Evolutionary conservation across 139 green algal genomes (phyloP).

Genomic region (Chlamydomonas sp.): DNA sequence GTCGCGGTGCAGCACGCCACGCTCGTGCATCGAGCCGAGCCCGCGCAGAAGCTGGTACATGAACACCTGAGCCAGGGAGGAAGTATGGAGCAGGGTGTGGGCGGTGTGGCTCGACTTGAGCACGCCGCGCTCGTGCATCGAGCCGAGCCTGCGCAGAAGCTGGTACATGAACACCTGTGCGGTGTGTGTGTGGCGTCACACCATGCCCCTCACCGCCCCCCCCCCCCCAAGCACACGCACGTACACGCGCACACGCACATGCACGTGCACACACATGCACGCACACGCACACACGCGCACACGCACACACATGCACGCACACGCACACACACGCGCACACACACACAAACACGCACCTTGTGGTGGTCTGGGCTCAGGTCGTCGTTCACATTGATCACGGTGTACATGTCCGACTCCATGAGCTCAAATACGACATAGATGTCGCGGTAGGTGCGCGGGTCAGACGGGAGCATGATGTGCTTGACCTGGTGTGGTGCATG

Average conservation of each 20-base stretch:
- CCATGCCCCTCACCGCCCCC: too few species aligned
- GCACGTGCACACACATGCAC: constrained; percentile 17
- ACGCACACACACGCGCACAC: constrained; percentile 12
- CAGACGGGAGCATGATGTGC: constrained; percentile 94
- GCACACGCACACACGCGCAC: constrained; percentile 15
- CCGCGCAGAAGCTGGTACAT: constrained; percentile 93
- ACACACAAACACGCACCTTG: too few species aligned
- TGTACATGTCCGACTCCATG: too few species aligned
- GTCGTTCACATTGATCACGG: too few species aligned
- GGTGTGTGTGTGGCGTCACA: too few species aligned
- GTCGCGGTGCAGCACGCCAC: constrained; percentile 87
- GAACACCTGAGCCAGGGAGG: constrained; percentile 81
- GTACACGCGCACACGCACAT: too few species aligned
- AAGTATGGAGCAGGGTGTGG: too few species aligned
- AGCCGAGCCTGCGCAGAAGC: constrained; percentile 90
- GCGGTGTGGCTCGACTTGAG: too few species aligned
- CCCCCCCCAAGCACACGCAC: too few species aligned
- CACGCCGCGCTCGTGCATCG: constrained; percentile 84
- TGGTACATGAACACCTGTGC: constrained; percentile 90
- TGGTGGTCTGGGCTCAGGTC: too few species aligned
- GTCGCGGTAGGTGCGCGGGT: constrained; percentile 86
- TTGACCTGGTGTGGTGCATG: too few species aligned
- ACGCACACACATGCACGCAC: constrained; percentile 14
- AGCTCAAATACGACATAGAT: constrained; percentile 94
- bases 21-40: constrained; percentile 89